These are phyloP conservation scores for Tolypocladium ophioglossoides DNA, from an alignment of 2,329 filamentous ascomycete genomes.

Conservation along the genomic window DNA sequence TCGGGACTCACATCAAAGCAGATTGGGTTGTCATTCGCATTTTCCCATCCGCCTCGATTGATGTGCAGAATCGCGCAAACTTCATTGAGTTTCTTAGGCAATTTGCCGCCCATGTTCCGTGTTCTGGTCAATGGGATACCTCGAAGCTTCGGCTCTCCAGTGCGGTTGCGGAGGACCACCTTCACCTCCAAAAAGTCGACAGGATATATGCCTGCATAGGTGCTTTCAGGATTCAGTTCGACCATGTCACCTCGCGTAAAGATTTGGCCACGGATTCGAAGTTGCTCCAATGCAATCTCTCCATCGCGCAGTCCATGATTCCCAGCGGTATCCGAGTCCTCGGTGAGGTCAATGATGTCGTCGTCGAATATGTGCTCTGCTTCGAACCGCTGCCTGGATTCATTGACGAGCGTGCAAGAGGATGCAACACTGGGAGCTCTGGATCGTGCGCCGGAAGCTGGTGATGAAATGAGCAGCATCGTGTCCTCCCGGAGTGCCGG, in stretches of 20 bases:
- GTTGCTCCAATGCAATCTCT: conserved; percentile 12
- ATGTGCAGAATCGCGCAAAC: conserved; percentile 25
- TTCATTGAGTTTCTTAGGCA: conserved; percentile 31
- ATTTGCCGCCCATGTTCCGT: conserved; percentile 21
- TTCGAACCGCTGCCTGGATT: not conserved
- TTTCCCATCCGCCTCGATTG: conserved; percentile 24
- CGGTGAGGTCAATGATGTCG: conserved; percentile 24
- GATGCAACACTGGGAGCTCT: not conserved
- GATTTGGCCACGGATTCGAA: conserved; percentile 2
- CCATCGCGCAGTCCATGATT: conserved; percentile 6
- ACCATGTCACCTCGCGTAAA: conserved; percentile 17
- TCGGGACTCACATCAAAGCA: conserved; percentile 29
- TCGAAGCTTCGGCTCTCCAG: conserved; percentile 18
- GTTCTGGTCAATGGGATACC: conserved; percentile 28
- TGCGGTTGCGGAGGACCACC: conserved; percentile 22
- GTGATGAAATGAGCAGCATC: not conserved
- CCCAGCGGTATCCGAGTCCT: conserved; percentile 9
- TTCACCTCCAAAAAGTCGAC: conserved; percentile 31
- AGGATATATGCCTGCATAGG: conserved; percentile 10
- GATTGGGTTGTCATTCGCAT: conserved; percentile 21
- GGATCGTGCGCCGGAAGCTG: not conserved
- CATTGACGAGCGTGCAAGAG: conserved; percentile 13
- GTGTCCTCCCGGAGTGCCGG: not conserved
- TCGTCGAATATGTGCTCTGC: conserved; percentile 5
- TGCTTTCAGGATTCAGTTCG: conserved; percentile 11